Conservation (phyloP, 352 stramenopile genomes). For the Elongisporangium prolatum region DNA sequence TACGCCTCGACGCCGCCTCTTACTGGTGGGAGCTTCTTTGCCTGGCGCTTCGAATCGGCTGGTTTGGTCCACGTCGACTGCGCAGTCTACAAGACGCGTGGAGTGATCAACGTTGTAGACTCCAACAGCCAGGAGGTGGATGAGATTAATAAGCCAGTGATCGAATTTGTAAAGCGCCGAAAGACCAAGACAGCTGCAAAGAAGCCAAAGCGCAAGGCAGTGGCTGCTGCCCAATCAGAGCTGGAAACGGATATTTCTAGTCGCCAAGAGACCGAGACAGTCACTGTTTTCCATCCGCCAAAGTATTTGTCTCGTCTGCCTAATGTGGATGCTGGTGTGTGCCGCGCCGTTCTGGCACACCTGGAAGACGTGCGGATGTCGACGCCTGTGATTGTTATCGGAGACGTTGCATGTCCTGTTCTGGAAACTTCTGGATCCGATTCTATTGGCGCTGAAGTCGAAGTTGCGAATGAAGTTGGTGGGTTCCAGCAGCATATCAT, state of each 20-base stretch:
- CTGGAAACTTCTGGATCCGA: slow-evolving; percentile 16
- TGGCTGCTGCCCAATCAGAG: background rate
- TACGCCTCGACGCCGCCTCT: slow-evolving; percentile 18
- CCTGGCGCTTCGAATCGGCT: slow-evolving; percentile 23
- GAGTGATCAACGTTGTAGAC: slow-evolving; percentile 18
- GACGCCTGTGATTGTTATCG: slow-evolving; percentile 41
- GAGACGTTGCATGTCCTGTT: slow-evolving; percentile 56
- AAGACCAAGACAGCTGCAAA: slow-evolving; percentile 20
- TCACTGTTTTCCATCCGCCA: slow-evolving; percentile 40
- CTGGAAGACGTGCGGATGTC: slow-evolving; percentile 33
- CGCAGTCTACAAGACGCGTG: slow-evolving; percentile 31
- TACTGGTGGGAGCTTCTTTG: slow-evolving; percentile 18
- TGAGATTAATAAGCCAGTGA: background rate
- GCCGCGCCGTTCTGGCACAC: slow-evolving; percentile 43
- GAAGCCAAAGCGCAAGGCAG: slow-evolving; percentile 10
- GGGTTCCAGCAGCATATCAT: slow-evolving; percentile 53
- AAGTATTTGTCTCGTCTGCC: slow-evolving; percentile 20
- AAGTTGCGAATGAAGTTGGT: slow-evolving; percentile 13
- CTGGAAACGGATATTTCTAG: too few relatives aligned
- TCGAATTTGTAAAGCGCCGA: slow-evolving; percentile 1
- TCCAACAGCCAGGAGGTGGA: background rate
- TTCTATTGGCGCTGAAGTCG: slow-evolving; percentile 6
- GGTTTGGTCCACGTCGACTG: slow-evolving; percentile 22
- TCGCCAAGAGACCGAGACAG: slow-evolving; percentile 7
- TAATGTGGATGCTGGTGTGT: slow-evolving; percentile 47